These are phyloP conservation scores for Monosporascus sp. DNA, from an alignment of 2,329 filamentous ascomycete genomes.

Conservation along the genomic window DNA sequence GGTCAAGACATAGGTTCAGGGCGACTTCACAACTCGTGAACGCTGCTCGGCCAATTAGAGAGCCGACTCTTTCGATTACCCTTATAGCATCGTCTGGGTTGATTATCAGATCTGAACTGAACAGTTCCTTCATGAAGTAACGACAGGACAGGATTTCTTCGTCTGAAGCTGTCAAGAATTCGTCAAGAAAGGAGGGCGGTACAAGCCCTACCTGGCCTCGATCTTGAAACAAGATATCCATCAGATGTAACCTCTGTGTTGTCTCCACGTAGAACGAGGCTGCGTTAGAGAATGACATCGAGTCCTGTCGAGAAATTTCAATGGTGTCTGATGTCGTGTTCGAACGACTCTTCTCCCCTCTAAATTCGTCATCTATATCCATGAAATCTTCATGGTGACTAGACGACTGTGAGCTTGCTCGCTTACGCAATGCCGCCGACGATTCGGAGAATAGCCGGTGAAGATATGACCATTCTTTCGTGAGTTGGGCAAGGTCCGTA, in stretches of 20 bases:
- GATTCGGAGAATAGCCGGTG: slow-evolving; percentile 39
- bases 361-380: slow-evolving; percentile 57
- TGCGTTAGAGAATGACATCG: slow-evolving; percentile 35
- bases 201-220: slow-evolving; percentile 43
- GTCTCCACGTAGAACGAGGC: slow-evolving; percentile 46
- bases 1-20: slow-evolving; percentile 60
- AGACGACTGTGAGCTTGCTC: slow-evolving; percentile 26
- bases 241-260: slow-evolving; percentile 38
- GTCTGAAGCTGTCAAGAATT: slow-evolving; percentile 43
- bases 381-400: slow-evolving; percentile 18
- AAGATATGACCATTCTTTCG: slow-evolving; percentile 35
- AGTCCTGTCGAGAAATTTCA: slow-evolving; percentile 43
- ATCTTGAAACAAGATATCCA: slow-evolving; percentile 40
- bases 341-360: slow-evolving; percentile 51
- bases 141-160: slow-evolving; percentile 52
- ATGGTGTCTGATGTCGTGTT: slow-evolving; percentile 31
- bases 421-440: slow-evolving; percentile 28
- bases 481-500: slow-evolving; percentile 32
- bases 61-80: slow-evolving; percentile 47
- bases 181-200: slow-evolving; percentile 45
- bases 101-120: slow-evolving; percentile 49
- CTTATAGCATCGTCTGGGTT: slow-evolving; percentile 39
- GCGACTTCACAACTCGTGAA: slow-evolving; percentile 73
- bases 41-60: slow-evolving; percentile 49
- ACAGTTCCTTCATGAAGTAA: slow-evolving; percentile 45